Evolutionary conservation across 2,329 filamentous ascomycete species (phyloP).

Genomic region (Aspergillus luchuensis): DNA sequence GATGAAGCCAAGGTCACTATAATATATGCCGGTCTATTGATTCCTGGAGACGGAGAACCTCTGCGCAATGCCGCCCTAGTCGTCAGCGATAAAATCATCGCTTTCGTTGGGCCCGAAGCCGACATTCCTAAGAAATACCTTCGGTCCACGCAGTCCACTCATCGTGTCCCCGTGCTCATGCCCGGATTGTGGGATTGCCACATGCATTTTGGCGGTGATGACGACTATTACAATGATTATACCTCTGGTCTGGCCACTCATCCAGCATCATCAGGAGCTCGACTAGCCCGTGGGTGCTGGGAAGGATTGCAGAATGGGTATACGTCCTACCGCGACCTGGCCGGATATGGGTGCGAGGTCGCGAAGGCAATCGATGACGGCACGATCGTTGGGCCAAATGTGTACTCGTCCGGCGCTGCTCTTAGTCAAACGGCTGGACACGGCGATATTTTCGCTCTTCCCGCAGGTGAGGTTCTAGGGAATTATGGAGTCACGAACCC

Average conservation of each 20-base stretch:
- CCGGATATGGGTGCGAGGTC: not conserved
- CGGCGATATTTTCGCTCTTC: conserved; percentile 4
- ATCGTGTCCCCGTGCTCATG: not conserved
- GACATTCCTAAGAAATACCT: conserved; percentile 5
- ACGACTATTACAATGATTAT: conserved; percentile 4
- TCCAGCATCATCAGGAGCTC: not conserved
- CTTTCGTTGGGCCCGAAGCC: not conserved
- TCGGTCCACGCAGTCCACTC: not conserved
- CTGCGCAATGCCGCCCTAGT: not conserved
- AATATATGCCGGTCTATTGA: not conserved
- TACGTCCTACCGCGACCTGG: conserved; percentile 8
- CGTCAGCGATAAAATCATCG: not conserved
- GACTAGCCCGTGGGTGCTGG: conserved; percentile 3
- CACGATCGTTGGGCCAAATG: not conserved
- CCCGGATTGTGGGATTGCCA: conserved; percentile 3
- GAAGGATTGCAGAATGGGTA: conserved; percentile 1
- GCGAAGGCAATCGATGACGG: not conserved
- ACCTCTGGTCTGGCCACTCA: not conserved
- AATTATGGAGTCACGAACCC: not conserved
- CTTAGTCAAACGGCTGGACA: conserved; percentile 3
- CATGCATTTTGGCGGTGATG: conserved; percentile 2
- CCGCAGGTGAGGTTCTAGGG: not conserved
- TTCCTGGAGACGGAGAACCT: not conserved
- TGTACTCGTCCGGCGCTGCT: not conserved
- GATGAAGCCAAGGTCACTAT: not conserved